Evolutionary conservation across 495 filamentous ascomycete species (phyloP), one percentile per base, ranked within the genome.

Genomic region (Neurospora sp.): DNA sequence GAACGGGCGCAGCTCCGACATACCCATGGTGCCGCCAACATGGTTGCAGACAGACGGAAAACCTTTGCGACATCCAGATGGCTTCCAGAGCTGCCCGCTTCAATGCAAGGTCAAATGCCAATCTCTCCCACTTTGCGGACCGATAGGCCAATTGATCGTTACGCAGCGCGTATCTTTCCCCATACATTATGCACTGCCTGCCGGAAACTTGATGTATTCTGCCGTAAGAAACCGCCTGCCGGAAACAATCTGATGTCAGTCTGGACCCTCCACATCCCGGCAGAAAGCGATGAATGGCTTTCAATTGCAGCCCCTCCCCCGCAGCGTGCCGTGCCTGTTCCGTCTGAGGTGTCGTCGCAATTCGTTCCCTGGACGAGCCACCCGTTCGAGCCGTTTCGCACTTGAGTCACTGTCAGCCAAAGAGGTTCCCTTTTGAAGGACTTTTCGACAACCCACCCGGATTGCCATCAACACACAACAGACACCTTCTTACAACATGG

Each of bases 21-120:
- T 73, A 86, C 79, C 86, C 86, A 87, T 83, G 84, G 85, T 78
- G 83, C 79, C 73, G 82, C 80, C 78, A 84, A 84, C 86, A 88
- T 88, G 74, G 68, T 84, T 73, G 74, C 74, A 73, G 74, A 71
- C 22, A 65, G 53, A 16, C 53, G 6, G 6, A 35, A 61, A 61
- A 31, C 22, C 12, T 61, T 61, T 65, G 53, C 53, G 14, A 65
- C 53, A 65, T 65, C 27, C 53, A 35, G 53, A 65, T 17, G 35
- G 53, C 27, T 35, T 65, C 53, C 53, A 65, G 6, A 35, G 53
- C 27, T 61, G 53, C 27, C 31, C 53, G 53, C 1, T 14, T 35
- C 7, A 65, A 61, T 61, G 53, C 4, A 61, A 73, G 70, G 70
- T 42, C 65, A 68, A 68, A 40, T 22, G 72, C 17, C 16, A 59